These are phyloP conservation scores for Starmera dryadoides DNA, from an alignment of 805 yeast genomes.

Conservation along the genomic window DNA sequence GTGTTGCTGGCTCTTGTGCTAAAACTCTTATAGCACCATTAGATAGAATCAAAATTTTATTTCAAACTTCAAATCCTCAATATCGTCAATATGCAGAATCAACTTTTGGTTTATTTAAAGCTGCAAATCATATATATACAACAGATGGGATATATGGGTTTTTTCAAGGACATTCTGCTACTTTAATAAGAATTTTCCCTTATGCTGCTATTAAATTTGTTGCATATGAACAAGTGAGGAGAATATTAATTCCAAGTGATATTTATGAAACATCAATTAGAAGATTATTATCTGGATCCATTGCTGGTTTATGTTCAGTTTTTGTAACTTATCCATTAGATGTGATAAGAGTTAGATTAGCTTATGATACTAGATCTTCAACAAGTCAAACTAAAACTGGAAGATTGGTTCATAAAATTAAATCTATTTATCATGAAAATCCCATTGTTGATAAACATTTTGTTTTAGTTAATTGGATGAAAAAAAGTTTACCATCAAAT, in stretches of 20 bases:
- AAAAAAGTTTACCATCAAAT: constrained; percentile 11
- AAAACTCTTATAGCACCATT: constrained; percentile 92
- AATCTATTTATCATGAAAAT: constrained; percentile 18
- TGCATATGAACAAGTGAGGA: constrained; percentile 87
- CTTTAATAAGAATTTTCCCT: constrained; percentile 85
- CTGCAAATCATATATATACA: constrained; percentile 57
- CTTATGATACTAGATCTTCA: constrained; percentile 61
- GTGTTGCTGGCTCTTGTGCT: constrained; percentile 93
- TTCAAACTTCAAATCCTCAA: constrained; percentile 92
- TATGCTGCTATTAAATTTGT: constrained; percentile 97
- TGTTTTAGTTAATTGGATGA: constrained; percentile 13
- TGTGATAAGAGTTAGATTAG: constrained; percentile 82
- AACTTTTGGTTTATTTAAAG: constrained; percentile 64
- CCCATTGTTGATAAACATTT: constrained; percentile 16
- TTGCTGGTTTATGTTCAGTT: constrained; percentile 84
- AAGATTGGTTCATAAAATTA: constrained; percentile 16
- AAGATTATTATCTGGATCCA: constrained; percentile 79
- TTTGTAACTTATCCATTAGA: constrained; percentile 90
- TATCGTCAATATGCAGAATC: constrained; percentile 77
- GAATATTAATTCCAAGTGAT: constrained; percentile 68
- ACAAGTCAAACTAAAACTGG: constrained; percentile 15
- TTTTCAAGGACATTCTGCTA: constrained; percentile 94
- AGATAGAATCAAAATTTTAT: constrained; percentile 89
- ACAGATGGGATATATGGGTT: constrained; percentile 75
- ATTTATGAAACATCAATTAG: constrained; percentile 73